Percentiles rank a stretch among this genome's conserved stretches.
These are phyloP conservation scores for Ascosphaera pollenicola DNA, from an alignment of 2,329 filamentous ascomycete species.

Conservation along the genomic window DNA sequence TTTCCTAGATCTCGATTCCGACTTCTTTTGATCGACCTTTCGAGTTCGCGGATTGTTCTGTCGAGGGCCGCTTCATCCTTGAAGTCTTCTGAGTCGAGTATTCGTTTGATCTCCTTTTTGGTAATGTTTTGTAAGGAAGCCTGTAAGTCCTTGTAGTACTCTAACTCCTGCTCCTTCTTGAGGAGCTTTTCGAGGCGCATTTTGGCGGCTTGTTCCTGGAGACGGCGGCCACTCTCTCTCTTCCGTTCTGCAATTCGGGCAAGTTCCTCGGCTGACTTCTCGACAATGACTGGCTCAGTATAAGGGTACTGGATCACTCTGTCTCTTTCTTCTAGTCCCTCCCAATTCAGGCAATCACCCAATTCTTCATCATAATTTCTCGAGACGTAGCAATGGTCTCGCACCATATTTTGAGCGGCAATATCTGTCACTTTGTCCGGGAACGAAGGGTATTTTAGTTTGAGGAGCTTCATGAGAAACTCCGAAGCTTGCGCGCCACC, in stretches of 20 bases:
- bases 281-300: constrained; percentile 69
- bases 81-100: constrained; percentile 77
- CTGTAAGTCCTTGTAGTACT: constrained; percentile 79
- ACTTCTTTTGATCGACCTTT: constrained; percentile 72
- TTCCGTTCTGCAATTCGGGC: constrained; percentile 78
- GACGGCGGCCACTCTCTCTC: constrained; percentile 72
- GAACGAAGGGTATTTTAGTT: constrained; percentile 78
- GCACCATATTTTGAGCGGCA: constrained; percentile 71
- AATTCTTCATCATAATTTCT: constrained; percentile 65
- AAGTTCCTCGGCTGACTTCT: constrained; percentile 89
- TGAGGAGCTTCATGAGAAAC: constrained; percentile 73
- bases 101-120: constrained; percentile 74
- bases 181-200: constrained; percentile 92
- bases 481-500: constrained; percentile 77
- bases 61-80: constrained; percentile 79
- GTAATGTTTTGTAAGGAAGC: constrained; percentile 47
- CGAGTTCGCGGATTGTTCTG: constrained; percentile 65
- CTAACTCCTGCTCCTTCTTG: constrained; percentile 84
- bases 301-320: constrained; percentile 81
- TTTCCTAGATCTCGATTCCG: constrained; percentile 86
- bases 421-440: constrained; percentile 65
- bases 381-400: constrained; percentile 77
- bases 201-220: constrained; percentile 93
- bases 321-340: constrained; percentile 72
- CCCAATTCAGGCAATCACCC: constrained; percentile 64